Conservation (phyloP, 352 stramenopile genomes). For the Globisporangium paddicum region DNA sequence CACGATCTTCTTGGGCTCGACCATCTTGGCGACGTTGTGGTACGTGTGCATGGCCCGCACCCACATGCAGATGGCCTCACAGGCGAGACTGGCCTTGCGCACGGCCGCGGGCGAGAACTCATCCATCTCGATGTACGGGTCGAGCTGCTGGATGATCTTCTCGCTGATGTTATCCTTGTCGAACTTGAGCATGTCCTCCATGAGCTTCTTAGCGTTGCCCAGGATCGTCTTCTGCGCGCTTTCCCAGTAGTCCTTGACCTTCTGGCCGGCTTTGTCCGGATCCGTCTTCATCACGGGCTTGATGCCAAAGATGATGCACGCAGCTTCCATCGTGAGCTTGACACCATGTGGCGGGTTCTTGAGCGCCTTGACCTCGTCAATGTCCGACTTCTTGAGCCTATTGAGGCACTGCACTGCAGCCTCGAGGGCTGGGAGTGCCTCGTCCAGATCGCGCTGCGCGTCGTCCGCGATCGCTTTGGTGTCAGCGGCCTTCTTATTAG, state of each 20-base stretch:
- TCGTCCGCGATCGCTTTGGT: conserved; percentile 92
- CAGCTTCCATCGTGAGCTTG: conserved; percentile 88
- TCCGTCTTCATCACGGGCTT: conserved; percentile 88
- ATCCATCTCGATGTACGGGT: conserved; percentile 89
- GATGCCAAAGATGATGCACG: conserved; percentile 94
- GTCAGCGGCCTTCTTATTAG: conserved; percentile 90
- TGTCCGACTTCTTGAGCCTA: conserved; percentile 91
- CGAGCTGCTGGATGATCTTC: conserved; percentile 84
- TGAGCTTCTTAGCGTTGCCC: conserved; percentile 85
- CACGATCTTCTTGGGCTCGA: conserved; percentile 91
- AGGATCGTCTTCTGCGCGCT: conserved; percentile 86
- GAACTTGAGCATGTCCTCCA: conserved; percentile 89
- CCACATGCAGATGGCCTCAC: conserved; percentile 94
- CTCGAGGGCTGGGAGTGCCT: conserved; percentile 89
- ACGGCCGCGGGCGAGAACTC: conserved; percentile 88
- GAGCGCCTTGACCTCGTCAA: conserved; percentile 90
- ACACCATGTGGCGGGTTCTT: conserved; percentile 88
- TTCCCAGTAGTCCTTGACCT: conserved; percentile 90
- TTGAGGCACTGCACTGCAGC: conserved; percentile 91
- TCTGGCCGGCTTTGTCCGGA: conserved; percentile 88
- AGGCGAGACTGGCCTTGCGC: conserved; percentile 88
- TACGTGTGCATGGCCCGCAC: conserved; percentile 93
- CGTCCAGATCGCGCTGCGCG: conserved; percentile 90
- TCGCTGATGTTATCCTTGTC: conserved; percentile 88
- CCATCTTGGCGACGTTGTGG: conserved; percentile 88